Percentiles rank a stretch among this genome's conserved stretches.
These are phyloP conservation scores for Neurospora sp. DNA, from an alignment of 2,329 filamentous ascomycete species.

Conservation along the genomic window DNA sequence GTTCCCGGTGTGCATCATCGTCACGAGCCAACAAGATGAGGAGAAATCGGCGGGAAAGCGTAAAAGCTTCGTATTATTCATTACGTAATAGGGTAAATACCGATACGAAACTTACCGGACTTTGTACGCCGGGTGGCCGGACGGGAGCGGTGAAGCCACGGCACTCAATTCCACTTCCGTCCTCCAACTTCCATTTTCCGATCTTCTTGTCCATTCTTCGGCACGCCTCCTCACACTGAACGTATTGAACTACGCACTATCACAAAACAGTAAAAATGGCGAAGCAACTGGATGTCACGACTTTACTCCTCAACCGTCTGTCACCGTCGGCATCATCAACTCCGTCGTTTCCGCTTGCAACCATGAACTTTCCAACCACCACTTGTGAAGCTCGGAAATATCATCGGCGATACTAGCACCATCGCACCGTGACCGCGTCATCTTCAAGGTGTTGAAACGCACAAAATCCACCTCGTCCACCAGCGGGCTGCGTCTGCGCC, in stretches of 20 bases:
- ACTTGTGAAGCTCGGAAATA: not conserved
- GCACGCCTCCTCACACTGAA: no score
- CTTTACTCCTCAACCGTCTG: no score
- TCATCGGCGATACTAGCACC: not conserved
- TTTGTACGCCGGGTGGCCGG: no score
- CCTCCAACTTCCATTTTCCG: no score
- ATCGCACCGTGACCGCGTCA: not conserved
- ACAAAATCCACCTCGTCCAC: not conserved
- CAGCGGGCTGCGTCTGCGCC: no score
- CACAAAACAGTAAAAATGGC: no score
- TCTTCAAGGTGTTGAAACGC: not conserved
- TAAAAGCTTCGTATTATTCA: not conserved
- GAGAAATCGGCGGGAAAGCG: not conserved
- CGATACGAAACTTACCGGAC: not conserved
- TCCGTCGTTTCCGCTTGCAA: not conserved
- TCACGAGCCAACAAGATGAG: no score
- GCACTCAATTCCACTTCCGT: not conserved
- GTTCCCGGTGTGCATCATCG: no score
- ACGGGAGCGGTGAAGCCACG: not conserved
- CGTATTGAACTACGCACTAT: no score
- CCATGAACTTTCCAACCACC: no score
- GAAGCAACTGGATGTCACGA: no score
- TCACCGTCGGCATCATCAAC: not conserved
- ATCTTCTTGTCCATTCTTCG: no score
- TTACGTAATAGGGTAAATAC: not conserved